Base-by-base conservation (phyloP, 768 basidiomycete species). In the Obba rivulosa region DNA sequence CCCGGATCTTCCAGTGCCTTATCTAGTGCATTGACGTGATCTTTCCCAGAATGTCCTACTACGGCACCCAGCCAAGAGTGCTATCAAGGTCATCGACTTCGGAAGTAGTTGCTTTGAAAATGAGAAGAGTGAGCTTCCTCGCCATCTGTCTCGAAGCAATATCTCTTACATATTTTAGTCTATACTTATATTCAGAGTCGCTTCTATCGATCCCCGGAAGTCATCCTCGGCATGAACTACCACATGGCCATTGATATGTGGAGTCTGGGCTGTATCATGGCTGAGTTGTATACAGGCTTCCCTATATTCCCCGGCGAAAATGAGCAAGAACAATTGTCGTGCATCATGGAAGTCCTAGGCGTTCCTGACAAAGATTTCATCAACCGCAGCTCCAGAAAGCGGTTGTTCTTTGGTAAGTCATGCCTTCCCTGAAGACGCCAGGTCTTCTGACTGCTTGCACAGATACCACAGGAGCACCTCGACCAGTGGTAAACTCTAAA, bases 241-340 rank as follows among this genome's bases (percentile, higher is more conserved):
- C 92, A 95, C 63, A 98, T 96, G 92, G 93, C 90, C 28, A 95
- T 94, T 54, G 92, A 98, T 64, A 99, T 99, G 94, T 99, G 96
- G 96, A 95, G 92, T 73, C 68, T 99, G 57, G 96, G 96, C 34
- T 99, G 96, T 61, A 99, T 99, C 53, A 73, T 99, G 45, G 96
- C 96, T 14, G 96, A 99, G 66, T 71, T 99, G 37, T 95, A 88
- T 66, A 98, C 95, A 10, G 96, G 96, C 1, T 96, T 92, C 66
- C 96, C 96, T 1, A 94, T 99, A 57, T 99, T 99, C 69, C 96
- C 96, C 0, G 96, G 96, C 21, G 96, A 99, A 69, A 98, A 97
- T 62, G 95, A 99, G 66, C 92, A 96, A 68, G 94, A 98, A 63
- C 96, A 98, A 58, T 69, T 99, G 46, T 87, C 94, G 4, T 98